A percentile compares a stretch with the other conserved stretches of the same genome.
Evolutionary conservation across 495 filamentous ascomycete genomes (phyloP).

Genomic region (Penicillium soppii): DNA sequence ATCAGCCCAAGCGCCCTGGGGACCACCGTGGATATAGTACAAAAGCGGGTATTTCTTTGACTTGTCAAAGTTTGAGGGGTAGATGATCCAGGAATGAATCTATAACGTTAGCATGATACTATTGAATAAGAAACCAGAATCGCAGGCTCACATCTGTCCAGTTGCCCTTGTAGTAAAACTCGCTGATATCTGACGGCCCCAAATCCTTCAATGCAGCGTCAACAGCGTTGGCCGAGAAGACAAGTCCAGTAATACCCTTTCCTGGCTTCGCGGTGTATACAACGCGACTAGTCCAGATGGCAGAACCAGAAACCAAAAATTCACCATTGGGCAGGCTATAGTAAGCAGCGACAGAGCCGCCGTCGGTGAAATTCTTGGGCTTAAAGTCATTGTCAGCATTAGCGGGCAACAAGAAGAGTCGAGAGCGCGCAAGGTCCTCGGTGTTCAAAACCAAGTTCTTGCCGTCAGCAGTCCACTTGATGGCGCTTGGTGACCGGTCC

Average conservation of each 20-base stretch:
- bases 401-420: slow-evolving; percentile 34
- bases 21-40: slow-evolving; percentile 54
- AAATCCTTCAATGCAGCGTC: slow-evolving; percentile 32
- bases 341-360: slow-evolving; percentile 23
- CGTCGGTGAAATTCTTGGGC: slow-evolving; percentile 32
- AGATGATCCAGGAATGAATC: slow-evolving; percentile 52
- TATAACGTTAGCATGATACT: slow-evolving; percentile 4
- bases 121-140: neutral
- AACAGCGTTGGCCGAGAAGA: slow-evolving; percentile 36
- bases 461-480: slow-evolving; percentile 37
- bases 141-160: slow-evolving; percentile 30
- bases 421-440: slow-evolving; percentile 30
- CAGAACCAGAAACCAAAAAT: slow-evolving; percentile 32
- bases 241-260: slow-evolving; percentile 22
- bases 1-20: slow-evolving; percentile 49
- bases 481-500: slow-evolving; percentile 36
- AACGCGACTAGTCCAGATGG: slow-evolving; percentile 35
- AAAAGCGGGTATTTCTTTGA: slow-evolving; percentile 51
- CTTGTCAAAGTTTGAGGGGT: slow-evolving; percentile 44
- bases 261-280: slow-evolving; percentile 32
- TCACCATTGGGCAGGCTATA: slow-evolving; percentile 33
- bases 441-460: slow-evolving; percentile 29
- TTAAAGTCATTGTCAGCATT: slow-evolving; percentile 30
- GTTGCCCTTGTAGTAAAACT: slow-evolving; percentile 38
- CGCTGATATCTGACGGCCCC: slow-evolving; percentile 32